A percentile compares a stretch with the other conserved stretches of the same genome.
phyloP scores from a whole-genome alignment of 305 asterid species.

The Solanum chacoense region DNA sequence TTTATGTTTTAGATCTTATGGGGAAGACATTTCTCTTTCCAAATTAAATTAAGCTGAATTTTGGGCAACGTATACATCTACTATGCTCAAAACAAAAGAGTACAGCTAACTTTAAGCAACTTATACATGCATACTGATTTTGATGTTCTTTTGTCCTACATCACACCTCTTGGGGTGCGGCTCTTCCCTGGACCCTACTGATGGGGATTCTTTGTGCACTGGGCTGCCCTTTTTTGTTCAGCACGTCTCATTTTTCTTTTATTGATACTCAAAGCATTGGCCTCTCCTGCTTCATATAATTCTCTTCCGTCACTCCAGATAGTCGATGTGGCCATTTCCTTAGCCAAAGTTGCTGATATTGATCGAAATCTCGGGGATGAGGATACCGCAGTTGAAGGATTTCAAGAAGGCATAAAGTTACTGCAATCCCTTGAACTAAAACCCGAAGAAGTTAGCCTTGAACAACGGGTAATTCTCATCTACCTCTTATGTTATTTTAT shows the following conservation, averaged over 20 bases:
- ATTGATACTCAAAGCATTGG: not conserved
- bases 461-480: constrained; percentile 52
- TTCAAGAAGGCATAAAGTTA: constrained; percentile 66
- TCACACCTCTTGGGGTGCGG: not conserved
- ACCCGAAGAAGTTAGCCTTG: constrained; percentile 43
- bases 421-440: constrained; percentile 44
- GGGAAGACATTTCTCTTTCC: not conserved
- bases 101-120: not conserved
- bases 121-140: not conserved
- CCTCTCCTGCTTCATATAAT: not conserved
- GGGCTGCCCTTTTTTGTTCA: not conserved
- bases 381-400: constrained; percentile 47
- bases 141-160: not conserved
- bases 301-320: constrained; percentile 25
- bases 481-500: not conserved
- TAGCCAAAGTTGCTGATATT: constrained; percentile 90
- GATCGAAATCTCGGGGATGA: constrained; percentile 78
- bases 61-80: not conserved
- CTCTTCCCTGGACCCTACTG: not conserved
- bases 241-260: not conserved
- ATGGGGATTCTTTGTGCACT: not conserved
- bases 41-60: not conserved
- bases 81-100: not conserved
- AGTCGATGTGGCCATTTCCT: constrained; percentile 66
- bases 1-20: not conserved